Evolutionary conservation across 371 early-diverging fungal species (phyloP).

Genomic region (Quaeritorhiza haematococci): DNA sequence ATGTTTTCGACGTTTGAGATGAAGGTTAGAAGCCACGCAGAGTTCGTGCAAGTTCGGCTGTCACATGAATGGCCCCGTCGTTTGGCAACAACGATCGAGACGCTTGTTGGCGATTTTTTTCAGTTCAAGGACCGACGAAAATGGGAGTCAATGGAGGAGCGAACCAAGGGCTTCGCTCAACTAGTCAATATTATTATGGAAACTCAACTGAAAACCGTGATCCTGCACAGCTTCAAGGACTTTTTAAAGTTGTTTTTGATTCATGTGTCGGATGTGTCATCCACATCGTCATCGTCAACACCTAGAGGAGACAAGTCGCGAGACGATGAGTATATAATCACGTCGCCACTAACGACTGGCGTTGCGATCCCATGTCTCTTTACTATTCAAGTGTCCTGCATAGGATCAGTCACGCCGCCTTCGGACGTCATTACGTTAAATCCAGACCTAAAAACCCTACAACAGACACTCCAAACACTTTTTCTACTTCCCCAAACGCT

Average conservation of each 20-base stretch:
- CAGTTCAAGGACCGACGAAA: slow-evolving; percentile 14
- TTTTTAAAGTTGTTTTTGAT: slow-evolving; percentile 19
- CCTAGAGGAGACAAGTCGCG: no score
- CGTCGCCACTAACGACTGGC: no score
- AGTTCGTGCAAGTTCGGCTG: slow-evolving; percentile 12
- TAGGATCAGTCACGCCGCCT: no score
- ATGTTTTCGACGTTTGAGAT: slow-evolving; percentile 11
- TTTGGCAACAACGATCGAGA: slow-evolving; percentile 13
- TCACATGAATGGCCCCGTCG: slow-evolving; percentile 16
- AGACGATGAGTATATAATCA: no score
- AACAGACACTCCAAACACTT: not conserved
- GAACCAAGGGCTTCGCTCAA: slow-evolving; percentile 13
- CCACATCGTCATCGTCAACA: no score
- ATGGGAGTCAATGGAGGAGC: slow-evolving; percentile 6
- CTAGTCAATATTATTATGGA: slow-evolving; percentile 23
- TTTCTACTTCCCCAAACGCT: slow-evolving; percentile 3
- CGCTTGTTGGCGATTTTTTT: slow-evolving; percentile 16
- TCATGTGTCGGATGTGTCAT: no score
- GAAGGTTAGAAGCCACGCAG: slow-evolving; percentile 5
- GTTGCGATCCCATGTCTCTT: no score
- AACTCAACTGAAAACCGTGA: slow-evolving; percentile 12
- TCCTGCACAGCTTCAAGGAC: slow-evolving; percentile 6
- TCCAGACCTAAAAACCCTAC: not conserved
- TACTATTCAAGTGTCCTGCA: no score
- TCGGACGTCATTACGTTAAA: no score